Conservation (phyloP, 2,329 filamentous ascomycete genomes). For the Xylariaceae sp. region DNA sequence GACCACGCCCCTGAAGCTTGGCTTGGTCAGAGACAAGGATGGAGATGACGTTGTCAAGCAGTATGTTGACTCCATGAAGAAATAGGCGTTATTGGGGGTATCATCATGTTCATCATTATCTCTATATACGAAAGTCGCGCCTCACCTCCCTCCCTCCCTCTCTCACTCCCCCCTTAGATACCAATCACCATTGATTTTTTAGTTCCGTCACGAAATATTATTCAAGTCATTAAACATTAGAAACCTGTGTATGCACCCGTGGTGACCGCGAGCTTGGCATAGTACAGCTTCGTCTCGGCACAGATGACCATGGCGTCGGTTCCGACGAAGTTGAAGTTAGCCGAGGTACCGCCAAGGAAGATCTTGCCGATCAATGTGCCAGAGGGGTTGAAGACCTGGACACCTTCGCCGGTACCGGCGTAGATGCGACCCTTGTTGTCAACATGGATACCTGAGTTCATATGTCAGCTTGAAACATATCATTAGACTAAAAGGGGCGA, state of each 20-base stretch:
- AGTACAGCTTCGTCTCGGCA: constrained; percentile 39
- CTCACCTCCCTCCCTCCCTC: no score
- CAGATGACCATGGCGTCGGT: constrained; percentile 38
- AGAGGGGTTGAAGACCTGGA: constrained; percentile 45
- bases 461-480: constrained; percentile 33
- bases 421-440: constrained; percentile 54
- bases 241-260: constrained; percentile 19
- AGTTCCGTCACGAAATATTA: no score
- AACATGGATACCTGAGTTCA: constrained; percentile 47
- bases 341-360: constrained; percentile 41
- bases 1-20: constrained; percentile 44
- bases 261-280: constrained; percentile 32
- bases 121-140: no score
- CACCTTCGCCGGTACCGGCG: constrained; percentile 45
- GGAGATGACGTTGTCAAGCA: constrained; percentile 53
- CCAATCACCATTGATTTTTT: no score
- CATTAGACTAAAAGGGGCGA: no score
- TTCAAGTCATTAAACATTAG: not conserved
- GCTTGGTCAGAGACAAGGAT: constrained; percentile 46
- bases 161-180: no score
- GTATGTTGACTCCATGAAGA: constrained; percentile 41
- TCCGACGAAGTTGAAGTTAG: constrained; percentile 47
- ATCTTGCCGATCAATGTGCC: constrained; percentile 54
- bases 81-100: not conserved
- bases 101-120: no score